A percentile compares a stretch with the other conserved stretches of the same genome.
Conservation (phyloP, 2,329 filamentous ascomycete genomes). For the Westerdykella ornata region DNA sequence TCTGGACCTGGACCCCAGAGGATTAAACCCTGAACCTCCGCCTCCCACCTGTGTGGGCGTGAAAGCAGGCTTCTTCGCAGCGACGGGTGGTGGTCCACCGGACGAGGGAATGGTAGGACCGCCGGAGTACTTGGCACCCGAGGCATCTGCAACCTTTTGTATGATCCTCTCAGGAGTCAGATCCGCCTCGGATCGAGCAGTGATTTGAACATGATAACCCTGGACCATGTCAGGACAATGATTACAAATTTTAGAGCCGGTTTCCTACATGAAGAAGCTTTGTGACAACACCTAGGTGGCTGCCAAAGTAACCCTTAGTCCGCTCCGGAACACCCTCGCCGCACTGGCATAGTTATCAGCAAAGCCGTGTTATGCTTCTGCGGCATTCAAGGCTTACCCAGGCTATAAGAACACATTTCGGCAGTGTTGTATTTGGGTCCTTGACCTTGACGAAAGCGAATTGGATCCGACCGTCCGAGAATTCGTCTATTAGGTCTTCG, state of each 20-base stretch:
- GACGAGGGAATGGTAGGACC: conserved; percentile 51
- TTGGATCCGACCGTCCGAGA: conserved; percentile 92
- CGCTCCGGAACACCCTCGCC: conserved; percentile 96
- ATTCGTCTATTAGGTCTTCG: conserved; percentile 83
- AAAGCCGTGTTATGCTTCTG: not conserved
- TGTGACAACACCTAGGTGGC: conserved; percentile 79
- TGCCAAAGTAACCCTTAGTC: conserved; percentile 97
- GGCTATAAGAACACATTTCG: conserved; percentile 87
- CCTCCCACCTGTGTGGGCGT: conserved; percentile 64
- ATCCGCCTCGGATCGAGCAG: conserved; percentile 83
- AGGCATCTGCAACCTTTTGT: conserved; percentile 89
- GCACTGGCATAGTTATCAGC: conserved; percentile 49
- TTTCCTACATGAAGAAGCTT: conserved; percentile 72
- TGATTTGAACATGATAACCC: conserved; percentile 97
- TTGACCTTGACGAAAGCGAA: conserved; percentile 97
- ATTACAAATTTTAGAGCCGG: conserved; percentile 42
- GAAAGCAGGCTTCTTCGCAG: conserved; percentile 86
- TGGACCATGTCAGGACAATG: conserved; percentile 29
- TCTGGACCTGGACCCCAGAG: conserved; percentile 59
- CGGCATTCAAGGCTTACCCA: conserved; percentile 51
- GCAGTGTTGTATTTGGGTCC: conserved; percentile 81
- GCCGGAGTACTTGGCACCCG: conserved; percentile 86
- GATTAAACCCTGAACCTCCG: conserved; percentile 55
- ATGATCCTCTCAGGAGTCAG: conserved; percentile 82
- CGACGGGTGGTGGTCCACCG: conserved; percentile 58